phyloP scores from a whole-genome alignment of 257 asterid species.

The Nicotiana attenuata region DNA sequence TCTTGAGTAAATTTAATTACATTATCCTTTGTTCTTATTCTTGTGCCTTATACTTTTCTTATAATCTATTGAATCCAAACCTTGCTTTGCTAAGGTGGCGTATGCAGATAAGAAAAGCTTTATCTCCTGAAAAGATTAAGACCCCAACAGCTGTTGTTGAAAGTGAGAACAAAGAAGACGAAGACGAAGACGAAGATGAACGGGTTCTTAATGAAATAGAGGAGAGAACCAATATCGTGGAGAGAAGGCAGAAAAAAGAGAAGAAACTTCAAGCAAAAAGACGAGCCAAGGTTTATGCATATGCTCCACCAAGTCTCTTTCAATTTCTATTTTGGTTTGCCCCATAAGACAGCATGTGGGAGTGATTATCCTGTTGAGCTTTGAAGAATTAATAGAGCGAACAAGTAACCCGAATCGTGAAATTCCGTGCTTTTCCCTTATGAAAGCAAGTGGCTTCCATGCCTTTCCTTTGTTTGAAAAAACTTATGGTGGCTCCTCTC shows the following conservation, averaged over 20 bases:
- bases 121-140: conserved; percentile 57
- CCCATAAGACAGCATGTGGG: not conserved
- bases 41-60: not conserved
- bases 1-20: not conserved
- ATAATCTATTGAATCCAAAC: not conserved
- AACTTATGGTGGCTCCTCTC: not conserved
- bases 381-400: not conserved
- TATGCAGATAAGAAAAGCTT: conserved; percentile 65
- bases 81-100: conserved; percentile 64
- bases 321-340: not conserved
- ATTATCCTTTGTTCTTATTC: not conserved
- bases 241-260: conserved; percentile 66
- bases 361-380: conserved; percentile 1
- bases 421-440: not conserved
- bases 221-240: conserved; percentile 73
- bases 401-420: not conserved
- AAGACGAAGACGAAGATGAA: conserved; percentile 57
- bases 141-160: conserved; percentile 32
- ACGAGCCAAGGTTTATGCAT: conserved; percentile 58
- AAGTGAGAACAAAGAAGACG: conserved; percentile 34
- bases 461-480: not conserved
- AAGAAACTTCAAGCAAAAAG: conserved; percentile 67
- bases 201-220: conserved; percentile 73
- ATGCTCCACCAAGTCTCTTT: not conserved
- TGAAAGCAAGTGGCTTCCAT: not conserved